Conservation (phyloP, 1,284 basidiomycete genomes). For the Puccinia coronata region DNA sequence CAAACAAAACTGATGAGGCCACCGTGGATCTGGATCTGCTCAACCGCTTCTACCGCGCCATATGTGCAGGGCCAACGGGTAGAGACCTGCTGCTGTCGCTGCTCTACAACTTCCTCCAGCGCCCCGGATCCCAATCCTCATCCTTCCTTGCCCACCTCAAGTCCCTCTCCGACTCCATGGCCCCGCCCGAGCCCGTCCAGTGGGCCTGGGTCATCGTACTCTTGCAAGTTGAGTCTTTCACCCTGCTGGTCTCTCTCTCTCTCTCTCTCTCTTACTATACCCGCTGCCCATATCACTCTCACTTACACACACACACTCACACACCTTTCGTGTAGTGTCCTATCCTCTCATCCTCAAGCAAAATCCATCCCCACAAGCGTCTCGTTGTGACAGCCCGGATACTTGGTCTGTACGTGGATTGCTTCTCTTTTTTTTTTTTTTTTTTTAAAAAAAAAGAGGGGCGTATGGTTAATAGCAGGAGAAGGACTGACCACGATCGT, state of each 20-base stretch:
- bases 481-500: no score
- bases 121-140: not conserved
- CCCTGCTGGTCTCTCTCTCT: not conserved
- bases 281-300: no score
- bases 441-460: not conserved
- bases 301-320: not conserved
- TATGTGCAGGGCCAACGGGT: not conserved
- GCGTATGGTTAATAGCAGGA: not conserved
- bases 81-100: not conserved
- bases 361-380: not conserved
- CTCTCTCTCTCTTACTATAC: not conserved
- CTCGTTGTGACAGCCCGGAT: constrained; percentile 14
- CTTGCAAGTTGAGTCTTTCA: not conserved
- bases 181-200: not conserved
- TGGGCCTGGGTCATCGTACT: not conserved
- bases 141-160: not conserved
- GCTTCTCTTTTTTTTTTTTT: not conserved
- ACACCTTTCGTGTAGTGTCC: constrained; percentile 12
- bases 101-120: not conserved
- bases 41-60: constrained; percentile 17
- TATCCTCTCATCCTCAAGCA: not conserved
- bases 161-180: not conserved
- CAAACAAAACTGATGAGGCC: no score
- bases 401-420: constrained; percentile 32
- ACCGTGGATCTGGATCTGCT: not conserved